Conservation (phyloP, 805 yeast genomes). For the Naumovozyma baii region DNA sequence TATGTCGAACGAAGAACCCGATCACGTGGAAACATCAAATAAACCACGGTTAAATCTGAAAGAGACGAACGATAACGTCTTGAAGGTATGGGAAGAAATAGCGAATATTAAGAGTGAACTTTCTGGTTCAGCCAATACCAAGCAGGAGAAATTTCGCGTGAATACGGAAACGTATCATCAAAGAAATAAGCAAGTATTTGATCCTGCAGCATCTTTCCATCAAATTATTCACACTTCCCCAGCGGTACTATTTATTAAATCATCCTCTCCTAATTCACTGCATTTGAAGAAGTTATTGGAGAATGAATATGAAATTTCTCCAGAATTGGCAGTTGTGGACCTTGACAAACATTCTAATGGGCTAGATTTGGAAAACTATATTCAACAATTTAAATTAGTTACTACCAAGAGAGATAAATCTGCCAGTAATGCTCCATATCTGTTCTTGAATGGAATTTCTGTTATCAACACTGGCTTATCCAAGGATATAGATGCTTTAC, state of each 20-base stretch:
- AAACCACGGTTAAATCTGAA: background rate
- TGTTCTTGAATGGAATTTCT: slow-evolving; percentile 20
- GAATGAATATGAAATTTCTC: slow-evolving; percentile 56
- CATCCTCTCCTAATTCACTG: slow-evolving; percentile 59
- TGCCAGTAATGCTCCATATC: slow-evolving; percentile 11
- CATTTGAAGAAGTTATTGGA: slow-evolving; percentile 51
- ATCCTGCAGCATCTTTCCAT: slow-evolving; percentile 24
- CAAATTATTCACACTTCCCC: slow-evolving; percentile 52
- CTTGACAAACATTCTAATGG: slow-evolving; percentile 71
- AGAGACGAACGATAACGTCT: background rate
- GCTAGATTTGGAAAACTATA: slow-evolving; percentile 53
- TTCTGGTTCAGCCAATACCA: background rate
- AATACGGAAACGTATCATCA: too few relatives aligned
- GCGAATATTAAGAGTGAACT: background rate
- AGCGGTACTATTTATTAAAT: slow-evolving; percentile 41
- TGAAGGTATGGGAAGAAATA: slow-evolving; percentile 4
- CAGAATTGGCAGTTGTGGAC: slow-evolving; percentile 64
- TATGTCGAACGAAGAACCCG: background rate
- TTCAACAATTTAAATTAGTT: slow-evolving; percentile 28
- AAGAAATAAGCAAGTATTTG: too few relatives aligned
- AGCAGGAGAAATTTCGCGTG: too few relatives aligned
- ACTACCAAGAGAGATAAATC: slow-evolving; percentile 29
- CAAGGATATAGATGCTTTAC: slow-evolving; percentile 9
- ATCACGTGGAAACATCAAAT: background rate
- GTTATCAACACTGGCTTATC: slow-evolving; percentile 10